Evolutionary conservation across 1,284 basidiomycete species (phyloP), one percentile per base, ranked within the genome.

Genomic region (Earliella scabrosa): DNA sequence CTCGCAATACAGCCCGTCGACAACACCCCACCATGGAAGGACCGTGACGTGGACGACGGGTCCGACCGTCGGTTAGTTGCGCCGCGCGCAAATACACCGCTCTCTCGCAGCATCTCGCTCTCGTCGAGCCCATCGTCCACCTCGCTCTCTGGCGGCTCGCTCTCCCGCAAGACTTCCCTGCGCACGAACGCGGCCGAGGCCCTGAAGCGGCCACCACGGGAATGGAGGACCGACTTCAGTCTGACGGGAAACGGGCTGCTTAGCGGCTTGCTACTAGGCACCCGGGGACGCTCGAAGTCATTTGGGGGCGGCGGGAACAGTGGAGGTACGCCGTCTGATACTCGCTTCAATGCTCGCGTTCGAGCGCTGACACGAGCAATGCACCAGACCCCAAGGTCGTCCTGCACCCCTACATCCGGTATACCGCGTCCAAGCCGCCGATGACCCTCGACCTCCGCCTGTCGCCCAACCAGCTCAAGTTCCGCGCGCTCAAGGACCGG

Each of bases 401-500:
- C 45, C 64, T 79, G 4, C 70, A 76, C 55, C 65, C 71, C 0
- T 72, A 77, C 20, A 66, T 81, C 1, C 69, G 67, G 4, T 75
- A 73, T 56, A 70, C 47, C 45, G 55, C 58, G 14, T 58, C 63
- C 7, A 59, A 64, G 35, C 67, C 73, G 4, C 58, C 69, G 13
- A 64, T 76, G 38, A 60, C 64, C 50, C 68, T 71, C 49, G 77
- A 78, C 62, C 53, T 79, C 9, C 77, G 77, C 23, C 59, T 53
- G 2, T 63, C 68, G 16, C 69, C 73, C 3, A 50, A 63, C 32
- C 60, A 61, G 23, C 65, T 83, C 44, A 40, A 67, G 59, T 81
- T 85, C 61, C 77, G 77, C 50, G 74, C 69, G 38, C 60, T 80
- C 21, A 45, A 51, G 32, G 58, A 65, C 8, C 73, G 74, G n/a